phyloP scores from a whole-genome alignment of 78 protist species.

The Dictyostelium purpureum region DNA sequence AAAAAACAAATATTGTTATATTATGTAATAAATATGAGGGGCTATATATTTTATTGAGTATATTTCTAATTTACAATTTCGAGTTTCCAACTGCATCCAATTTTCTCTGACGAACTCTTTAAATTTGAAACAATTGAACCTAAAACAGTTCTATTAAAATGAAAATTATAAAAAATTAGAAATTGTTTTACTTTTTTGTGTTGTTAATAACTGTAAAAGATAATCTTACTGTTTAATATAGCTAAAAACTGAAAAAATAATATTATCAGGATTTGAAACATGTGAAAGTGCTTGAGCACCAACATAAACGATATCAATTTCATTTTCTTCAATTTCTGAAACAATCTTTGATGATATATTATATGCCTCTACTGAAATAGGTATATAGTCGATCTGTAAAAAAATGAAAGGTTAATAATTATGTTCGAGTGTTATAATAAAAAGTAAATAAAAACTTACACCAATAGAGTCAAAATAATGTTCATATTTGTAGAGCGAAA shows the following conservation, averaged over 20 bases:
- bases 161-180: not conserved
- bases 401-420: not conserved
- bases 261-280: slow-evolving; percentile 50
- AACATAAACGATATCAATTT: slow-evolving; percentile 49
- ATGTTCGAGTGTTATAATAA: too few relatives aligned
- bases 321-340: slow-evolving; percentile 51
- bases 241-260: slow-evolving; percentile 35
- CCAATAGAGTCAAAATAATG: slow-evolving; percentile 42
- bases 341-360: slow-evolving; percentile 4
- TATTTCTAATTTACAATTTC: too few relatives aligned
- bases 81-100: slow-evolving; percentile 11
- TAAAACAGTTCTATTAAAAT: not conserved
- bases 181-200: not conserved
- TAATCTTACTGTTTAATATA: not conserved
- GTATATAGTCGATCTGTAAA: slow-evolving; percentile 16
- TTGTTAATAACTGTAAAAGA: not conserved
- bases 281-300: slow-evolving; percentile 27
- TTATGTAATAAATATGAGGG: too few relatives aligned
- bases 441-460: not conserved
- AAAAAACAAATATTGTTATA: not conserved
- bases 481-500: slow-evolving; percentile 58
- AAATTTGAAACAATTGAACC: slow-evolving; percentile 47
- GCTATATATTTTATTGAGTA: too few relatives aligned
- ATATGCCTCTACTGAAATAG: slow-evolving; percentile 31
- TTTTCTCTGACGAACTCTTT: not conserved